phyloP scores from a whole-genome alignment of 805 yeast species.

The Naumovozyma baii region DNA sequence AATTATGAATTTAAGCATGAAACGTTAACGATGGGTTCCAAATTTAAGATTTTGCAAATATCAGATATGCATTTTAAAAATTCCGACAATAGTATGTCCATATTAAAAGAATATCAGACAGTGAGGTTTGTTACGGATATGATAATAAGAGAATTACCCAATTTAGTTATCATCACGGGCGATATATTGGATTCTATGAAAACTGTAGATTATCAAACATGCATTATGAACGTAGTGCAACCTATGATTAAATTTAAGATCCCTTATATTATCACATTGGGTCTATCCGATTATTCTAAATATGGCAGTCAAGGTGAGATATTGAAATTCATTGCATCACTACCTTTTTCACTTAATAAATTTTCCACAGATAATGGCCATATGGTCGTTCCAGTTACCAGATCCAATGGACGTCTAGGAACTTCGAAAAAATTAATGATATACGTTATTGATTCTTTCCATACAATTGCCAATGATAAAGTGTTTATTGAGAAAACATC shows the following conservation, averaged over 20 bases:
- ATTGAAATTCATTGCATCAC: constrained; percentile 33
- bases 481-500: not conserved
- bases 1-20: not conserved
- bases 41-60: constrained; percentile 53
- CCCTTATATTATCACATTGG: constrained; percentile 53
- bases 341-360: constrained; percentile 45
- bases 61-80: constrained; percentile 54
- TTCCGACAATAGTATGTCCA: constrained; percentile 42
- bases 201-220: constrained; percentile 52
- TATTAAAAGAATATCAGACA: constrained; percentile 35
- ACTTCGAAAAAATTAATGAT: constrained; percentile 3
- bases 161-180: constrained; percentile 55
- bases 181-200: constrained; percentile 51
- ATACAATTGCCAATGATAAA: not conserved
- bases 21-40: constrained; percentile 30
- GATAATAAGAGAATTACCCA: constrained; percentile 48
- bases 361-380: constrained; percentile 17
- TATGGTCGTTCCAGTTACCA: constrained; percentile 1
- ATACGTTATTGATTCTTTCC: constrained; percentile 11
- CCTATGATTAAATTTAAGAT: constrained; percentile 44
- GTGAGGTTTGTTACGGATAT: constrained; percentile 41
- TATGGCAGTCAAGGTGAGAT: constrained; percentile 36
- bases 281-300: constrained; percentile 54
- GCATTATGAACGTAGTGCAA: constrained; percentile 46
- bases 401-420: not conserved